A percentile compares a stretch with the other conserved stretches of the same genome.
These are phyloP conservation scores for Saururus chinensis DNA, from an alignment of 164 flowering plant genomes.

Conservation along the genomic window DNA sequence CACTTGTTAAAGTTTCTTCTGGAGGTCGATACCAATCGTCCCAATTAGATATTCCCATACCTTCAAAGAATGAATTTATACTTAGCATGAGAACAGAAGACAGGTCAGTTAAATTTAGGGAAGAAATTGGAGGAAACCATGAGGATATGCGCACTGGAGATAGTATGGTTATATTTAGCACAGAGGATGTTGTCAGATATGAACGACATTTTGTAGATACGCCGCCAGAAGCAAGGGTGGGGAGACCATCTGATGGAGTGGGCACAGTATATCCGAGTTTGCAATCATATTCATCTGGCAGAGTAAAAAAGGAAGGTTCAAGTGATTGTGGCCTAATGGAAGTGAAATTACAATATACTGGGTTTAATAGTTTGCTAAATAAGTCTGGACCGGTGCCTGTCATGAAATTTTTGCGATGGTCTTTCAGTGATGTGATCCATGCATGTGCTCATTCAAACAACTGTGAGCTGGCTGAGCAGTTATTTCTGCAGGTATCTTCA, in stretches of 20 bases:
- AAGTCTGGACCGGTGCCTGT: conserved; percentile 9
- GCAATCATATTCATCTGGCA: neutral
- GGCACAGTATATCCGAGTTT: conserved; percentile 2
- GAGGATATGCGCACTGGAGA: too few relatives aligned
- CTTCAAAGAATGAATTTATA: conserved; percentile 15
- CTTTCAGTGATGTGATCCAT: conserved; percentile 59
- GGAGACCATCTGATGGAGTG: neutral
- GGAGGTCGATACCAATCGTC: conserved; percentile 24
- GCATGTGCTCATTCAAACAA: conserved; percentile 48
- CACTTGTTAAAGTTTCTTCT: conserved; percentile 13
- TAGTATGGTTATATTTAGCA: too few relatives aligned
- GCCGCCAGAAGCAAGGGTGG: neutral
- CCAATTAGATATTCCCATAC: conserved; percentile 64
- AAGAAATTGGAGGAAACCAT: neutral
- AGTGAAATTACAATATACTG: conserved; percentile 5
- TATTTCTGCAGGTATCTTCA: conserved; percentile 55
- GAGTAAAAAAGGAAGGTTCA: conserved; percentile 1
- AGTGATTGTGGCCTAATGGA: conserved; percentile 7
- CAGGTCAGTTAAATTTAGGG: conserved; percentile 2
- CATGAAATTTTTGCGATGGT: conserved; percentile 43
- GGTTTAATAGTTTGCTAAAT: conserved; percentile 6
- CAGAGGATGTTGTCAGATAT: too few relatives aligned
- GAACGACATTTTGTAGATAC: neutral
- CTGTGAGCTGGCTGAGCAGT: conserved; percentile 46
- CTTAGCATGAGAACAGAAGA: conserved; percentile 7